Base-by-base conservation (phyloP, 1,284 basidiomycete genomes). In the Puccinia hordei region DNA sequence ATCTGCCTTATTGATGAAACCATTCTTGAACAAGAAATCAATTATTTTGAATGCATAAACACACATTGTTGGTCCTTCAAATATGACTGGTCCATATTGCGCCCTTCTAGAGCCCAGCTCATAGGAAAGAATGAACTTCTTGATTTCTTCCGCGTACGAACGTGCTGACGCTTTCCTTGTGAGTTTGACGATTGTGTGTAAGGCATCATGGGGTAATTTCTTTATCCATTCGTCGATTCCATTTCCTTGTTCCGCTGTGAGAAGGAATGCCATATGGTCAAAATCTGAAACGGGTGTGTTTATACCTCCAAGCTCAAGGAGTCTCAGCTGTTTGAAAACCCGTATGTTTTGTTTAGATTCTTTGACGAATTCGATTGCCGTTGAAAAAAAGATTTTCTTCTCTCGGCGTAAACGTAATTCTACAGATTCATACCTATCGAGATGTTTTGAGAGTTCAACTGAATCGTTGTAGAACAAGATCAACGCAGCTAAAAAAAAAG, bases 71-170 rank as follows among this genome's bases (percentile, higher is more conserved):
- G 19, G 6, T 24, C 3, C 53, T 55, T 55, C 4, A n/a, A 55
- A 19, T 55, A 4, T 3, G 24, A 6, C 4, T 41, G 38, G n/a
- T 5, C 8, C 24, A 24, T 5, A 9, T 8, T 13, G 4, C 3
- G 24, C 1, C n/a, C 24, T 24, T n/a, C 24, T 55, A 24, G n/a
- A 55, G n/a, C 24, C 53, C 22, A 55, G 53, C 12, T 55, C 24
- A 24, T 55, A 55, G 6, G 22, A 27, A 24, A 8, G 3, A 24
- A 55, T 55, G 4, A 55, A 12, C 2, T 55, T 24, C 53, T 24
- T 55, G n/a, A 55, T 55, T 55, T 55, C 53, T 55, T 55, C 24
- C 19, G 24, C 53, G 24, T 55, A 55, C 24, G 53, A 55, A 55
- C n/a, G 3, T 55, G 53, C 53, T 17, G 53, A 55, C 24, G 19